Evolutionary conservation across 169 alveolate species (phyloP), one percentile per base, ranked within the genome.

Genomic region (Plasmodium ovale): DNA sequence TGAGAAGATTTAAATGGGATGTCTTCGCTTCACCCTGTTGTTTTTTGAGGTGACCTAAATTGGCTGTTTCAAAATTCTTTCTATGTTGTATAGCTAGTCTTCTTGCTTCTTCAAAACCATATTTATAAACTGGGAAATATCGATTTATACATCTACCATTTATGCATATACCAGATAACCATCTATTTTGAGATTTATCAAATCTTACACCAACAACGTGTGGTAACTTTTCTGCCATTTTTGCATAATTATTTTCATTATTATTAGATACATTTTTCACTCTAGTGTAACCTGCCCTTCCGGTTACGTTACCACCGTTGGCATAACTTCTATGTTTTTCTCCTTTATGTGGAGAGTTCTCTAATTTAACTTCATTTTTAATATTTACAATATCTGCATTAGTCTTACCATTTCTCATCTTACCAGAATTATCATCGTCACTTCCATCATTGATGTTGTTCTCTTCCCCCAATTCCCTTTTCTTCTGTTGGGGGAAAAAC

Each of bases 161-260:
- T 7, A 82, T 82, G 37, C 90, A 82, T 51, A 82, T 82, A 27
- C 90, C 90, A 23, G 96, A 94, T 19, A 94, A 92, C 96, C 96
- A 94, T 39, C 96, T 53, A 37, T 94, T 94, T 56, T 94, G 96
- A 1, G 96, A 92, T 44, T 94, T 94, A 72, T 94, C 96, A 67
- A 94, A 94, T 69, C 96, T 87, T 27, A 94, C 93, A 6, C 96
- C 96, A 29, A 94, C 93, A 33, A 94, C 90, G 42, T 82, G 90
- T 0, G 90, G 90, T 82, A 82, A 19, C 16, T 82, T 64, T 37
- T 82, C 90, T 19, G 90, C 90, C 90, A 82, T 82, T 82, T 82
- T 82, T 54, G 90, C 90, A 82, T 82, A 82, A 82, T 82, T 82
- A 65, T 47, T 82, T 23, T 82, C 90, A 67, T 44, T 82, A 65